These are phyloP conservation scores for Gorgonomyces haynaldii DNA, from an alignment of 192 early-diverging fungal species.

Conservation along the genomic window DNA sequence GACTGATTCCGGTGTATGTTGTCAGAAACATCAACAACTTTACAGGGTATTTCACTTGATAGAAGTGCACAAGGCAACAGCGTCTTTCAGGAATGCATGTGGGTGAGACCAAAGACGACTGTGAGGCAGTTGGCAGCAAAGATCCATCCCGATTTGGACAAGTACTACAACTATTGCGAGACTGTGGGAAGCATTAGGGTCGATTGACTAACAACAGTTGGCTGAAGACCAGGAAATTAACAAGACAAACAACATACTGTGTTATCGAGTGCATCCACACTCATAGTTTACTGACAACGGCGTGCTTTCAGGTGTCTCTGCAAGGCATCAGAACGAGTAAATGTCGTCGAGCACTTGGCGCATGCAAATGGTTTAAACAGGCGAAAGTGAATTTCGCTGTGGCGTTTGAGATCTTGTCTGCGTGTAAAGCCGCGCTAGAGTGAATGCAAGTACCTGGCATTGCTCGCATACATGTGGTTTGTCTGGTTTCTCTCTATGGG, in stretches of 20 bases:
- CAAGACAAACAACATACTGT: constrained; percentile 43
- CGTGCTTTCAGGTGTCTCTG: constrained; percentile 23
- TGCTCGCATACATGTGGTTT: constrained; percentile 15
- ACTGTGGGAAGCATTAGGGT: constrained; percentile 66
- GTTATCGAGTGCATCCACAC: too few species aligned
- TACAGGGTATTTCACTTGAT: too few species aligned
- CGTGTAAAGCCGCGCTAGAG: constrained; percentile 15
- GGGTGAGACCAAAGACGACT: constrained; percentile 58
- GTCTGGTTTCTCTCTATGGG: constrained; percentile 6
- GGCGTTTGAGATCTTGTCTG: constrained; percentile 32
- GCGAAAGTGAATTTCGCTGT: constrained; percentile 20
- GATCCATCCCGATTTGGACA: constrained; percentile 55
- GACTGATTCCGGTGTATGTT: constrained; percentile 61
- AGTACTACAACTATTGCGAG: constrained; percentile 60
- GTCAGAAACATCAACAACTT: constrained; percentile 66
- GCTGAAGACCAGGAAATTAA: constrained; percentile 53
- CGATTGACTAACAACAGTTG: constrained; percentile 26
- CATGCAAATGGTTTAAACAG: constrained; percentile 15
- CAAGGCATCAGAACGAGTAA: constrained; percentile 25
- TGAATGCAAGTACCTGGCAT: constrained; percentile 11
- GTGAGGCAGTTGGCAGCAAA: constrained; percentile 64
- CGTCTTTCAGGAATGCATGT: constrained; percentile 64
- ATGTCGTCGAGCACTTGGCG: constrained; percentile 21
- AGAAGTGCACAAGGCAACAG: constrained; percentile 16
- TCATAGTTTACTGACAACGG: too few species aligned